phyloP scores from a whole-genome alignment of 495 filamentous ascomycete species.

The Tuber aestivum region DNA sequence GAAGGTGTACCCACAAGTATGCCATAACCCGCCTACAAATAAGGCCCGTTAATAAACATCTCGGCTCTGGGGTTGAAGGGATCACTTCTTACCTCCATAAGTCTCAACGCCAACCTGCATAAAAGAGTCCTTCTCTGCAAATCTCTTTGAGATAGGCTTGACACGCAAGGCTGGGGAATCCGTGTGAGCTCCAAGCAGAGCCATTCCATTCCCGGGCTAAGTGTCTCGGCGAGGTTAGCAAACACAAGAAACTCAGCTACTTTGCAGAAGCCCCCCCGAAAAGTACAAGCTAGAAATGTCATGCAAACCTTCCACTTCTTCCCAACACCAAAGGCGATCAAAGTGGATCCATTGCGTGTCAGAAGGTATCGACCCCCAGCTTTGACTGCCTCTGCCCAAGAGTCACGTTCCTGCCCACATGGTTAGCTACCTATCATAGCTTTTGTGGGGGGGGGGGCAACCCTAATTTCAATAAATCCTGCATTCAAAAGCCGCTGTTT shows the following conservation, averaged over 20 bases:
- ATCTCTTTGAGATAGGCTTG: slow-evolving; percentile 90
- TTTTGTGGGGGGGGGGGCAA: slow-evolving; percentile 39
- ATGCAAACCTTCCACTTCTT: slow-evolving; percentile 68
- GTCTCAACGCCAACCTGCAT: slow-evolving; percentile 93
- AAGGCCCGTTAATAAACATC: not conserved
- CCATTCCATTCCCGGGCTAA: slow-evolving; percentile 81
- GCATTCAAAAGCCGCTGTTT: slow-evolving; percentile 68
- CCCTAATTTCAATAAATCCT: slow-evolving; percentile 78
- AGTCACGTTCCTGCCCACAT: slow-evolving; percentile 66
- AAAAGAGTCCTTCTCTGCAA: slow-evolving; percentile 66
- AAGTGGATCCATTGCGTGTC: slow-evolving; percentile 87
- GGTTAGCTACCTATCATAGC: not conserved
- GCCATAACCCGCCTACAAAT: slow-evolving; percentile 49
- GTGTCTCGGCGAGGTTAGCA: not conserved
- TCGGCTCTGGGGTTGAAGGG: slow-evolving; percentile 48
- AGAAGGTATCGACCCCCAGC: slow-evolving; percentile 94
- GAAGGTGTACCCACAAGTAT: slow-evolving; percentile 49
- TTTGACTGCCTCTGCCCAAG: slow-evolving; percentile 71
- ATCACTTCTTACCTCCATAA: slow-evolving; percentile 62
- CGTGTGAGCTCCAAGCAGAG: slow-evolving; percentile 94
- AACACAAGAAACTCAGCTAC: slow-evolving; percentile 4
- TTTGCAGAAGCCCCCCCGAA: not conserved
- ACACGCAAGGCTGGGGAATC: slow-evolving; percentile 86
- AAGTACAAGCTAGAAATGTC: not conserved
- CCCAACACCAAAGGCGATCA: slow-evolving; percentile 91